Conservation (phyloP, 306 rosid genomes). For the Hippophae gyantsensis region DNA sequence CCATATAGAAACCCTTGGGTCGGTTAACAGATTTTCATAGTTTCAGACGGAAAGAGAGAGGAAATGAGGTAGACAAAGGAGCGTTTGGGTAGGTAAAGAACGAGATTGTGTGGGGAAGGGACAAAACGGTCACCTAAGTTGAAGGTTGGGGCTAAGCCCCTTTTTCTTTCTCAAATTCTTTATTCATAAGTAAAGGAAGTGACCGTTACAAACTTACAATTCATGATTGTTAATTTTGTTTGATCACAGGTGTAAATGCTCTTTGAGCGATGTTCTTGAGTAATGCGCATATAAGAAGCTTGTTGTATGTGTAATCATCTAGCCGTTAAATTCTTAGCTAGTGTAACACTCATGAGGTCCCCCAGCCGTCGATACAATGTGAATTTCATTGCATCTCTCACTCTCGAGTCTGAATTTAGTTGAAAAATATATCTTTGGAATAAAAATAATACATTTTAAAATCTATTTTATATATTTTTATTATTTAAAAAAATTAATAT, state of each 20-base stretch:
- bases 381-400: too few relatives aligned
- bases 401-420: too few relatives aligned
- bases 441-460: too few relatives aligned
- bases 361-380: too few relatives aligned
- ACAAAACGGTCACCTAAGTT: constrained; percentile 41
- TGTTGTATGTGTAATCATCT: too few relatives aligned
- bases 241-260: constrained; percentile 30
- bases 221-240: constrained; percentile 2
- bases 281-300: neutral
- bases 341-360: too few relatives aligned
- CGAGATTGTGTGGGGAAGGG: constrained; percentile 16
- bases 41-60: constrained; percentile 6
- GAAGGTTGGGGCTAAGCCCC: neutral
- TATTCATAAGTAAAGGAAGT: constrained; percentile 14
- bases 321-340: too few relatives aligned
- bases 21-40: constrained; percentile 20
- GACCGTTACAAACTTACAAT: constrained; percentile 42
- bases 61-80: constrained; percentile 3
- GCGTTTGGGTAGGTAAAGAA: constrained; percentile 13
- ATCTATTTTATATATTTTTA: too few relatives aligned
- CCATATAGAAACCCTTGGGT: neutral
- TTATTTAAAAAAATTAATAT: too few relatives aligned
- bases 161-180: neutral
- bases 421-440: too few relatives aligned
- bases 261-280: neutral